Evolutionary conservation across 768 basidiomycete genomes (phyloP), one percentile per base, ranked within the genome.

Genomic region (Leccinum uliginosum): DNA sequence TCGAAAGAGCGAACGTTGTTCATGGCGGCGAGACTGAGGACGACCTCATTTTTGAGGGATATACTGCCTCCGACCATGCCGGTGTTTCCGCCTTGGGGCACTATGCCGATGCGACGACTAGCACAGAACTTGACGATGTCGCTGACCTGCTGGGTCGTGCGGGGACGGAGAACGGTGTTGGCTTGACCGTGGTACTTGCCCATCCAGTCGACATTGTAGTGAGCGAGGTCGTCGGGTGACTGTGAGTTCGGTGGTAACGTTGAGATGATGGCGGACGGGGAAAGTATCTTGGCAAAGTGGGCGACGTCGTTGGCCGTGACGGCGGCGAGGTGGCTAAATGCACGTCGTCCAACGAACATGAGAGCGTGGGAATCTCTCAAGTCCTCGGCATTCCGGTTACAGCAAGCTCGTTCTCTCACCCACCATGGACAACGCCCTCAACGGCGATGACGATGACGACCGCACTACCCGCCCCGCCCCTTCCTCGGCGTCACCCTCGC

Each of bases 51-150:
- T 62, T 84, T 77, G 38, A 93, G 69, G 0, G 97, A 96, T 11
- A 96, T 89, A 59, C 94, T 86, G 35, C 97, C 97, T 55, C 95
- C 97, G 35, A 99, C 97, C 12, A 99, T 82, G 15, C 97, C 97
- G 0, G 97, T 99, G 75, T 99, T 99, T 47, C 97, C 97, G 48
- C 97, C 96, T 72, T 99, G 97, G 2, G 97, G 97, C 2, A 97
- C 94, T 53, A 98, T 82, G n/a, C 86, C 87, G 43, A 99, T 89
- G 54, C 82, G 80, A 55, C 84, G 80, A 53, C 86, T 78, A 63
- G 87, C 84, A 73, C 97, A 98, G 78, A 86, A 91, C 68, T 85
- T 87, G 67, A 98, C 78, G 53, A 98, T 89, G 62, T 88, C 76
- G 71, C 87, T 89, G 68, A 98, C 93, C 74, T 99, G 86, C 59